phyloP scores from a whole-genome alignment of 129 eudicot species.

The Tagetes erecta region DNA sequence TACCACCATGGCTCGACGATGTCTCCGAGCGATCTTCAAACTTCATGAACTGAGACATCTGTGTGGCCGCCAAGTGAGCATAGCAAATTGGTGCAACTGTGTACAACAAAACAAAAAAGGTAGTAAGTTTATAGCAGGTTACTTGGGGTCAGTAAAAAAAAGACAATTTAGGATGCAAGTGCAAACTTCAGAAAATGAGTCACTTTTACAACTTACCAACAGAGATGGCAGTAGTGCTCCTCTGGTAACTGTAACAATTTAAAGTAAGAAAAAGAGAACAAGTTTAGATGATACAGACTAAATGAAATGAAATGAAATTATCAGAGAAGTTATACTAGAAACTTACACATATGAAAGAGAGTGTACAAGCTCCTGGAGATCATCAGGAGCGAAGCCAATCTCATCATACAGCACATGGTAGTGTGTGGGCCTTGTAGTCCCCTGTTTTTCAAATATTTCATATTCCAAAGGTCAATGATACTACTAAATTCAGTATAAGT shows the following conservation, averaged over 20 bases:
- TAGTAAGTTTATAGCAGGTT: not conserved
- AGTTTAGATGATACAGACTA: not conserved
- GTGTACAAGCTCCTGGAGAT: constrained; percentile 82
- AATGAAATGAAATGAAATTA: too few species aligned
- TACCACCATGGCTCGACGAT: constrained; percentile 65
- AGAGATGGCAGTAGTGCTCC: constrained; percentile 91
- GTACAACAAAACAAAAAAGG: not conserved
- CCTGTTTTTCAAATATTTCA: constrained; percentile 41
- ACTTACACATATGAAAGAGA: constrained; percentile 83
- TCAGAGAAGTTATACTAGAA: not conserved
- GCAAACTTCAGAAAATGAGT: too few species aligned
- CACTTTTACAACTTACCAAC: constrained; percentile 81
- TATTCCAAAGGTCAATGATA: too few species aligned
- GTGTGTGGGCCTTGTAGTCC: constrained; percentile 86
- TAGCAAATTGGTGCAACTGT: constrained; percentile 73
- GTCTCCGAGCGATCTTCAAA: constrained; percentile 66
- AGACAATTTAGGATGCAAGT: too few species aligned
- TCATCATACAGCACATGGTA: constrained; percentile 80
- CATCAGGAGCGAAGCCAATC: constrained; percentile 75
- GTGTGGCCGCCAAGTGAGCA: constrained; percentile 83
- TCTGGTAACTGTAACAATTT: constrained; percentile 64
- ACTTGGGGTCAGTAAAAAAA: too few species aligned
- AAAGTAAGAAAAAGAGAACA: not conserved
- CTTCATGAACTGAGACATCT: constrained; percentile 70
- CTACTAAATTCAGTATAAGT: too few species aligned